A percentile compares a stretch with the other conserved stretches of the same genome.
phyloP scores from a whole-genome alignment of 345 rosid genomes.

The Angophora floribunda region DNA sequence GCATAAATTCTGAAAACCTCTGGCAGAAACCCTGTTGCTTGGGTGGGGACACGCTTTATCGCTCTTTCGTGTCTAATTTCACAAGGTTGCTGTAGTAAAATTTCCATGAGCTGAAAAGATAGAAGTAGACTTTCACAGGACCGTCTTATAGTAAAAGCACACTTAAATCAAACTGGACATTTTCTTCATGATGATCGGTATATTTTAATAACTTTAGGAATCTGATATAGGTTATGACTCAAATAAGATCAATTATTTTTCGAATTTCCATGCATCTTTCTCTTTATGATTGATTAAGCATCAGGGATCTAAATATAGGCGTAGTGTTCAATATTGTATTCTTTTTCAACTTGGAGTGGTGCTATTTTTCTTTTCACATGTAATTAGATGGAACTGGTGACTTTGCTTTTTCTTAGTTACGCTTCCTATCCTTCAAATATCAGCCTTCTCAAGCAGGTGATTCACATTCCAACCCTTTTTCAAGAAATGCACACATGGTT shows the following conservation, averaged over 20 bases:
- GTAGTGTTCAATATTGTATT: not conserved
- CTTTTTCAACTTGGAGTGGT: not conserved
- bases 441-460: not conserved
- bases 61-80: not conserved
- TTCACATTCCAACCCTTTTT: not conserved
- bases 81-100: not conserved
- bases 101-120: not conserved
- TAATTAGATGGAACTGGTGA: not conserved
- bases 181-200: not conserved
- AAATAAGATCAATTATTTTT: not conserved
- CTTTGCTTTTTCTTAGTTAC: not conserved
- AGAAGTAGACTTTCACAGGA: not conserved
- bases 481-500: not conserved
- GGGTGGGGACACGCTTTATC: not conserved
- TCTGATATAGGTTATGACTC: not conserved
- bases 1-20: not conserved
- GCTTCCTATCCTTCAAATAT: not conserved
- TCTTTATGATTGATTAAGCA: not conserved
- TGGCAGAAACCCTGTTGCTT: not conserved
- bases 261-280: not conserved
- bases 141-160: not conserved
- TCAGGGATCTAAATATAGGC: not conserved
- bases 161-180: not conserved
- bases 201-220: not conserved
- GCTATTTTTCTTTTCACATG: not conserved